Evolutionary conservation across 1,139 yeast genomes (phyloP).

Genomic region (Zhuliangozyma blackwelliae): DNA sequence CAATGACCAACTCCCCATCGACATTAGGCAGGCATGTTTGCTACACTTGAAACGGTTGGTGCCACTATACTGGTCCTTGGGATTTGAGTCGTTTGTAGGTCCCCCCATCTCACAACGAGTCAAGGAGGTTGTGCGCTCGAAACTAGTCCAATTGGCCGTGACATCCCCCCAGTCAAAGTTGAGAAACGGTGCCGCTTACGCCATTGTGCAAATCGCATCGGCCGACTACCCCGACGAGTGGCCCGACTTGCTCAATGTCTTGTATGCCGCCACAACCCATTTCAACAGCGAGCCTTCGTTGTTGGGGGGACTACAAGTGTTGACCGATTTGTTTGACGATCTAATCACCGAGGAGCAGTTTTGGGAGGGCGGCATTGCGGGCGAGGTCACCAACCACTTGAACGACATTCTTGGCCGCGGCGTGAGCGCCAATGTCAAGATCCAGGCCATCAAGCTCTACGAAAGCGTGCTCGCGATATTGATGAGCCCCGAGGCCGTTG

Average conservation of each 20-base stretch:
- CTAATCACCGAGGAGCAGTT: slow-evolving; percentile 83
- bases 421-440: slow-evolving; percentile 36
- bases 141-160: slow-evolving; percentile 51
- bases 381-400: slow-evolving; percentile 47
- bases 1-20: slow-evolving; percentile 19
- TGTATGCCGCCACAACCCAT: slow-evolving; percentile 39
- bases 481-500: slow-evolving; percentile 49
- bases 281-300: slow-evolving; percentile 29
- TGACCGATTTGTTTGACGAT: slow-evolving; percentile 82
- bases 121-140: slow-evolving; percentile 47
- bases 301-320: slow-evolving; percentile 65
- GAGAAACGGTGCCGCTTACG: slow-evolving; percentile 64
- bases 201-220: slow-evolving; percentile 79
- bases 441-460: slow-evolving; percentile 49
- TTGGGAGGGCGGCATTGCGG: slow-evolving; percentile 68
- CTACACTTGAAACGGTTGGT: slow-evolving; percentile 67
- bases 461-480: slow-evolving; percentile 50
- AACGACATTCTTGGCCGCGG: slow-evolving; percentile 32
- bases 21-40: slow-evolving; percentile 60
- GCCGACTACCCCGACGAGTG: slow-evolving; percentile 95
- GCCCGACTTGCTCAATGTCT: slow-evolving; percentile 62
- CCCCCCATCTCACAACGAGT: slow-evolving; percentile 54
- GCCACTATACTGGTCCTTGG: slow-evolving; percentile 80
- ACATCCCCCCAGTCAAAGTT: slow-evolving; percentile 55
- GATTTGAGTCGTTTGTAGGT: slow-evolving; percentile 72